These are phyloP conservation scores for Helminthosporium solani DNA, from an alignment of 2,329 filamentous ascomycete genomes.

Conservation along the genomic window DNA sequence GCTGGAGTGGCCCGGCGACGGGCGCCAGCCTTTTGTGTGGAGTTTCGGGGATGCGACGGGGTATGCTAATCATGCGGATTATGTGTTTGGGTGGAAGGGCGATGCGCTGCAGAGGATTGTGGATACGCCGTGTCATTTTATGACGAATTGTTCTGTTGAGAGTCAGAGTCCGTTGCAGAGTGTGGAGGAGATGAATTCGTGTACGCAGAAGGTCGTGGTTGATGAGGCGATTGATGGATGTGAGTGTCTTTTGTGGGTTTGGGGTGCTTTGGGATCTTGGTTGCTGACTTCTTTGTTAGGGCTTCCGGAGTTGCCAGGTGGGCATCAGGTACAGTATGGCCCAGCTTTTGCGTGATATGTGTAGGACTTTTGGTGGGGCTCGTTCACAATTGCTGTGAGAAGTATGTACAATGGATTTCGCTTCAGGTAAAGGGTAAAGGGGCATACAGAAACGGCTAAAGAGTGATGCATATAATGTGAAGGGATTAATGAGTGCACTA, in stretches of 20 bases:
- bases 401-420: too few relatives aligned
- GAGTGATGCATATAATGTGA: too few relatives aligned
- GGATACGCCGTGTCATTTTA: slow-evolving; percentile 21
- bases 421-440: too few relatives aligned
- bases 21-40: slow-evolving; percentile 17
- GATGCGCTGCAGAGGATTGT: slow-evolving; percentile 24
- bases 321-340: slow-evolving; percentile 12
- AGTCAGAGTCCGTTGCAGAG: slow-evolving; percentile 18
- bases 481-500: too few relatives aligned
- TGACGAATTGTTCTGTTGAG: slow-evolving; percentile 19
- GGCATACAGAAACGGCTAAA: too few relatives aligned
- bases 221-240: slow-evolving; percentile 26
- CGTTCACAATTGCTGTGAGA: too few relatives aligned
- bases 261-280: background rate
- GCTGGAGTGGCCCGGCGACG: slow-evolving; percentile 31
- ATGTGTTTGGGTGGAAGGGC: slow-evolving; percentile 30
- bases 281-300: slow-evolving; percentile 6
- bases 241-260: slow-evolving; percentile 9
- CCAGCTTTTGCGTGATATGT: slow-evolving; percentile 8
- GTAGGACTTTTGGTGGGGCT: too few relatives aligned
- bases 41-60: slow-evolving; percentile 23
- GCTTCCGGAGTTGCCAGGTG: slow-evolving; percentile 13
- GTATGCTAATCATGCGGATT: slow-evolving; percentile 29
- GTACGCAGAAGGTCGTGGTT: slow-evolving; percentile 14
- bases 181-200: slow-evolving; percentile 23